phyloP scores from a whole-genome alignment of 805 yeast species.

The Candida sanyiensis region DNA sequence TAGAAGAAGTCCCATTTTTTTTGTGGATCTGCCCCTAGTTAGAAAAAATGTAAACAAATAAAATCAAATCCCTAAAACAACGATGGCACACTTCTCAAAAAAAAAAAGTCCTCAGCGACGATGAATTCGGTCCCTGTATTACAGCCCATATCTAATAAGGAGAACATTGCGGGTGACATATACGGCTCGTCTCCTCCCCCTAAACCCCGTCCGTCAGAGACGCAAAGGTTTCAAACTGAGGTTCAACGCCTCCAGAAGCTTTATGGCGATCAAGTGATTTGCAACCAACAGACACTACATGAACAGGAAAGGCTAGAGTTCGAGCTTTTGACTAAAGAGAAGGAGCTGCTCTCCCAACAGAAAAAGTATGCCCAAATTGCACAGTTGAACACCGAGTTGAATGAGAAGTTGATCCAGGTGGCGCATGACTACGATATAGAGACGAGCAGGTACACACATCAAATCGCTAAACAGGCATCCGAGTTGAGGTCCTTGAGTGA shows the following conservation, averaged over 20 bases:
- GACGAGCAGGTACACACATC: constrained; percentile 11
- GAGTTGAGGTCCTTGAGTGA: background rate
- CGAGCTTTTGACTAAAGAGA: constrained; percentile 28
- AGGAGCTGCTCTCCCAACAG: constrained; percentile 13
- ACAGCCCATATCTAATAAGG: constrained; percentile 1
- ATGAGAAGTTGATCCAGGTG: constrained; percentile 15
- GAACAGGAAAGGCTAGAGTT: constrained; percentile 33
- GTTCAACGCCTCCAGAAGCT: constrained; percentile 16
- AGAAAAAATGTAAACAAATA: too few species aligned
- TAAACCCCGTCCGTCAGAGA: background rate
- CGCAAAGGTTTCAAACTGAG: constrained; percentile 5
- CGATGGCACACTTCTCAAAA: too few species aligned
- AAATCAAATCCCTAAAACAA: too few species aligned
- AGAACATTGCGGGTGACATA: background rate
- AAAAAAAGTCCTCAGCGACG: background rate
- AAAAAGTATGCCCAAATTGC: constrained; percentile 7
- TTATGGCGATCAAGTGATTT: constrained; percentile 20
- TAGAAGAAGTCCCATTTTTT: background rate
- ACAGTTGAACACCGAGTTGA: constrained; percentile 13
- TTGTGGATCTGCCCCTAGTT: too few species aligned
- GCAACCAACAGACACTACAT: constrained; percentile 26
- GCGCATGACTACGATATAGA: constrained; percentile 16
- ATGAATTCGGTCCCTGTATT: background rate
- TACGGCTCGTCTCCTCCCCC: background rate
- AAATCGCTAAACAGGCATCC: constrained; percentile 4